These are phyloP conservation scores for Typha latifolia DNA, from an alignment of 176 grass and related monocot species.

Conservation along the genomic window DNA sequence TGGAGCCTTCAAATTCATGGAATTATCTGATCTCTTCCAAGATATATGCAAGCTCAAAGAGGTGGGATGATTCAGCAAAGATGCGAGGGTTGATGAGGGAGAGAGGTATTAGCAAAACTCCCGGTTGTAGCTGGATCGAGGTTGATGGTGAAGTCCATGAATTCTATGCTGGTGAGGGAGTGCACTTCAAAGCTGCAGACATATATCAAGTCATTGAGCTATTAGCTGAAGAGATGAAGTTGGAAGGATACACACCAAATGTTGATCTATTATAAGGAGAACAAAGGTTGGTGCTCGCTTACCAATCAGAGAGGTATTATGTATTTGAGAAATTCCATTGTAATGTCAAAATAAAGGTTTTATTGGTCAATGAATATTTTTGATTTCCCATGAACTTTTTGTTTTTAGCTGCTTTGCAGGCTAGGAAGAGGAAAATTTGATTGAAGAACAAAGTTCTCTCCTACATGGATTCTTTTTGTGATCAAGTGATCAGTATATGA, in stretches of 20 bases:
- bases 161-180: slow-evolving; percentile 65
- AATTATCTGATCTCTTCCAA: slow-evolving; percentile 87
- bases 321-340: too few species aligned
- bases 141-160: slow-evolving; percentile 53
- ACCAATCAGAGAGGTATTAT: too few species aligned
- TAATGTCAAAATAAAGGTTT: too few species aligned
- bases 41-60: slow-evolving; percentile 58
- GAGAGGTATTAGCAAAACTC: slow-evolving; percentile 66
- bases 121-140: slow-evolving; percentile 85
- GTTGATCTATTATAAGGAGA: slow-evolving; percentile 33
- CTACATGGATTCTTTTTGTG: too few species aligned
- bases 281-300: too few species aligned
- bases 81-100: slow-evolving; percentile 77
- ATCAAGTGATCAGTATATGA: too few species aligned
- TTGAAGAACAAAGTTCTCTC: too few species aligned
- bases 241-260: slow-evolving; percentile 60
- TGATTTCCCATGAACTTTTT: too few species aligned
- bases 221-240: slow-evolving; percentile 55
- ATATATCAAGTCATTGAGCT: slow-evolving; percentile 51
- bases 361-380: too few species aligned
- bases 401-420: too few species aligned
- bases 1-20: slow-evolving; percentile 72
- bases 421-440: too few species aligned
- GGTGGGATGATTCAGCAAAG: slow-evolving; percentile 62
- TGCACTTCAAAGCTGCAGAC: slow-evolving; percentile 33